These are phyloP conservation scores for Fagus crenata DNA, from an alignment of 306 rosid species.

Conservation along the genomic window DNA sequence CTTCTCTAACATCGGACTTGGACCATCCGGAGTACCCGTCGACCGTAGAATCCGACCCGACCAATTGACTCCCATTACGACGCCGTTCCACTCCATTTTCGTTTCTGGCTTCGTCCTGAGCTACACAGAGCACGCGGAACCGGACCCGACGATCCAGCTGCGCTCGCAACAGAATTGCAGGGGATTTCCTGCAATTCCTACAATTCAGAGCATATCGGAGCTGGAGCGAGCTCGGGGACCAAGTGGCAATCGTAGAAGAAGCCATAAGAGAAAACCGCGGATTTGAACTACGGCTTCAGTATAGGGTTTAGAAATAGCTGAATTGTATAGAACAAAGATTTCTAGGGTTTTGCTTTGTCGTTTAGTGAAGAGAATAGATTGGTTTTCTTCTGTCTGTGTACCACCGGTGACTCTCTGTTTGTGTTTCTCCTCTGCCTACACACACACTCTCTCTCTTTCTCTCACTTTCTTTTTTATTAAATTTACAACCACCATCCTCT, in stretches of 20 bases:
- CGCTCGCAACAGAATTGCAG: slow-evolving; percentile 35
- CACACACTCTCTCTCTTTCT: too few relatives aligned
- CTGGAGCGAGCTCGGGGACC: slow-evolving; percentile 90
- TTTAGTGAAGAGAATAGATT: not conserved
- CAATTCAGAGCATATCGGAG: slow-evolving; percentile 67
- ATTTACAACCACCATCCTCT: too few relatives aligned
- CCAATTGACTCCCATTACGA: slow-evolving; percentile 32
- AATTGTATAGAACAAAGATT: not conserved
- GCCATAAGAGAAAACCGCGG: slow-evolving; percentile 45
- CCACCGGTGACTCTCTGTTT: too few relatives aligned
- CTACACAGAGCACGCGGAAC: slow-evolving; percentile 44
- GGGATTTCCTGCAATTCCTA: slow-evolving; percentile 40
- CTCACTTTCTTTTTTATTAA: too few relatives aligned
- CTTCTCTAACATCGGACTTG: slow-evolving; percentile 40
- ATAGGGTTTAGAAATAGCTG: too few relatives aligned
- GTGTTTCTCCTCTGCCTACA: too few relatives aligned
- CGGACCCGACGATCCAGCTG: slow-evolving; percentile 44
- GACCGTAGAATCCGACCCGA: slow-evolving; percentile 34
- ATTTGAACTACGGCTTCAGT: not conserved
- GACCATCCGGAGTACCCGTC: slow-evolving; percentile 91
- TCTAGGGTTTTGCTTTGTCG: slow-evolving; percentile 18
- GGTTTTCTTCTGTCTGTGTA: too few relatives aligned
- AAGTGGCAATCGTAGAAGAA: slow-evolving; percentile 44
- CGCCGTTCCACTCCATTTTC: slow-evolving; percentile 30
- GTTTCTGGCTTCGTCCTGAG: slow-evolving; percentile 26